Base-by-base conservation (phyloP, 257 asterid genomes). In the Orobanche coerulescens region DNA sequence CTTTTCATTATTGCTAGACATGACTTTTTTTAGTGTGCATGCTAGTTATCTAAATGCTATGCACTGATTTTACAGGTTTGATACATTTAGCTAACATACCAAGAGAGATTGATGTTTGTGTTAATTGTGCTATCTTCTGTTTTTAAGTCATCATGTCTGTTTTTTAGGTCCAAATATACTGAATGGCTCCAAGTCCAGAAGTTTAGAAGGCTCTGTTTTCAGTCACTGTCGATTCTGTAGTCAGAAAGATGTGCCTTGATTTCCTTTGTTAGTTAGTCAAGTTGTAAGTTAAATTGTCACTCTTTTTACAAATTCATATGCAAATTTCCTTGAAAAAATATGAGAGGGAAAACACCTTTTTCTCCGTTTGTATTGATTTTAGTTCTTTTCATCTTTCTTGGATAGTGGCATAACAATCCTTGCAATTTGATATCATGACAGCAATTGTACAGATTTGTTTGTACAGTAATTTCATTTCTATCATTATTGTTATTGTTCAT, bases 191-290 rank as follows among this genome's bases (percentile, higher is more conserved):
- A 31, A 25, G 36, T 3, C 49, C 33, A 16, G 64, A 53, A 52
- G 53, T 46, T 44, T 46, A 2, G 44, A 9, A 18, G 43, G 36
- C 18, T 22, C 30, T 56, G 18, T 46, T 66, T 46, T 37, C 55
- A 25, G 30, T 66, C n/a, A 10, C 36, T 58, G 25, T 59, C 49
- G 31, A 49, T 66, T 46, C 34, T 47, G 5, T 25, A 50, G 51
- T 57, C 40, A 22, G 47, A 43, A 39, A 39, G 13, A 24, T 30
- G 43, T 20, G 8, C 31, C 55, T 50, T 47, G 36, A 23, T 63
- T 42, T 64, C 50, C 63, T 53, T 62, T 66, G 40, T 43, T 40
- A 40, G 15, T 40, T 40, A 47, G 43, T 42, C 25, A 58, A 62
- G 48, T 63, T 40, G 60, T 61, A 34, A 62, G 20, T 62, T 20